Evolutionary conservation across 192 early-diverging fungal genomes (phyloP).

Genomic region (Backusella australiensis): DNA sequence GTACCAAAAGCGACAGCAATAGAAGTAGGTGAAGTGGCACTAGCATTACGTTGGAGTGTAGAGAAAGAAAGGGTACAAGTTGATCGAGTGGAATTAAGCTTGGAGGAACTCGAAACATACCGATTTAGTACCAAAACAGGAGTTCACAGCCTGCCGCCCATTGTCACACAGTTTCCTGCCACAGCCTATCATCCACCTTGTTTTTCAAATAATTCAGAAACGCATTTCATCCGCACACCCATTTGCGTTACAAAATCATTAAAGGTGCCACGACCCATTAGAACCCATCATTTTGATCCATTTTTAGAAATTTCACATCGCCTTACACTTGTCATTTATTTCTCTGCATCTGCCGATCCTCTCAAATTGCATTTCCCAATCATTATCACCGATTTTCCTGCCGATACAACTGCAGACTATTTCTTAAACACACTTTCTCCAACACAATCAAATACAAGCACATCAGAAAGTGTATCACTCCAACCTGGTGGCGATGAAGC

Average conservation of each 20-base stretch:
- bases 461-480: not conserved
- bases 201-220: constrained; percentile 28
- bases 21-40: constrained; percentile 30
- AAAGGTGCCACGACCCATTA: not conserved
- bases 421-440: not conserved
- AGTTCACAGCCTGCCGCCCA: constrained; percentile 20
- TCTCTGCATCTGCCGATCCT: constrained; percentile 4
- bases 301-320: constrained; percentile 35
- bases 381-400: constrained; percentile 33
- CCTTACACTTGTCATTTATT: constrained; percentile 22
- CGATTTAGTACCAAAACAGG: constrained; percentile 23
- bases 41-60: constrained; percentile 33
- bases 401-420: not conserved
- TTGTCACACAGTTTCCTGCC: constrained; percentile 24
- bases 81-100: constrained; percentile 17
- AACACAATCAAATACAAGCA: not conserved
- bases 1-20: constrained; percentile 33
- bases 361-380: constrained; percentile 25
- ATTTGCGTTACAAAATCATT: constrained; percentile 12
- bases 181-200: constrained; percentile 26
- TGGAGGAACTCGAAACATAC: constrained; percentile 32
- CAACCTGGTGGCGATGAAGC: constrained; percentile 32
- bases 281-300: constrained; percentile 24
- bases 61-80: constrained; percentile 36
- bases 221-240: constrained; percentile 35